Percentiles rank a stretch among this genome's conserved stretches.
Conservation (phyloP, 352 stramenopile genomes). For the Globisporangium irregulare region DNA sequence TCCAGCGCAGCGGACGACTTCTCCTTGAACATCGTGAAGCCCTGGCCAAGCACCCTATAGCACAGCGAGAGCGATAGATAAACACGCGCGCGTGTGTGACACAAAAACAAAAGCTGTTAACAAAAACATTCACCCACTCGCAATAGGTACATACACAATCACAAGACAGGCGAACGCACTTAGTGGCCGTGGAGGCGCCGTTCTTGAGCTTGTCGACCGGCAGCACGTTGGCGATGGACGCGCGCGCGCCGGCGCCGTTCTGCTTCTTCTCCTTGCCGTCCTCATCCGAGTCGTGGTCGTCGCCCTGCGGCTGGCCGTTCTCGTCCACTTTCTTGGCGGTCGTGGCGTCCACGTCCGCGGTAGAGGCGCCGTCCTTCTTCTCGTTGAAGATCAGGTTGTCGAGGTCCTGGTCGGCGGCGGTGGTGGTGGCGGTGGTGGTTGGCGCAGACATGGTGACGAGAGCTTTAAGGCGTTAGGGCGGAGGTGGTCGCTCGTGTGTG, state of each 20-base stretch:
- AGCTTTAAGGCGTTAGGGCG: neutral
- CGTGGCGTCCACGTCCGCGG: constrained; percentile 22
- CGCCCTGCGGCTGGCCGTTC: constrained; percentile 26
- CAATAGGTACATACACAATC: neutral
- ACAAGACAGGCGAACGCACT: constrained; percentile 33
- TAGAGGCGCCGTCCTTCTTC: constrained; percentile 40
- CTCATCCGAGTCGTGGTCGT: constrained; percentile 39
- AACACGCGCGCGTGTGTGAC: neutral
- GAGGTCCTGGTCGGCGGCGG: constrained; percentile 57
- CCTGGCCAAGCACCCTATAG: constrained; percentile 67
- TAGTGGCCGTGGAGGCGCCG: constrained; percentile 69
- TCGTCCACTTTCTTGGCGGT: constrained; percentile 17
- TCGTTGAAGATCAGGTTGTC: constrained; percentile 86
- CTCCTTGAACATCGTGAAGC: constrained; percentile 65
- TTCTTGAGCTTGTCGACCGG: constrained; percentile 90
- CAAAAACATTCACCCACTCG: neutral
- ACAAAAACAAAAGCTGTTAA: constrained; percentile 4
- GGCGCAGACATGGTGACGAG: constrained; percentile 7
- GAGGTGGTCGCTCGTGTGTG: neutral
- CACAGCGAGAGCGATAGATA: neutral
- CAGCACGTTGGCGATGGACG: constrained; percentile 75
- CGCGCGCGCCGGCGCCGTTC: constrained; percentile 25
- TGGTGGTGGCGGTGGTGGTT: neutral
- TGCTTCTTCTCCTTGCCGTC: constrained; percentile 50
- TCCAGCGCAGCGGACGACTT: constrained; percentile 72